These are phyloP conservation scores for Piloderma croceum DNA, from an alignment of 768 basidiomycete species.

Conservation along the genomic window DNA sequence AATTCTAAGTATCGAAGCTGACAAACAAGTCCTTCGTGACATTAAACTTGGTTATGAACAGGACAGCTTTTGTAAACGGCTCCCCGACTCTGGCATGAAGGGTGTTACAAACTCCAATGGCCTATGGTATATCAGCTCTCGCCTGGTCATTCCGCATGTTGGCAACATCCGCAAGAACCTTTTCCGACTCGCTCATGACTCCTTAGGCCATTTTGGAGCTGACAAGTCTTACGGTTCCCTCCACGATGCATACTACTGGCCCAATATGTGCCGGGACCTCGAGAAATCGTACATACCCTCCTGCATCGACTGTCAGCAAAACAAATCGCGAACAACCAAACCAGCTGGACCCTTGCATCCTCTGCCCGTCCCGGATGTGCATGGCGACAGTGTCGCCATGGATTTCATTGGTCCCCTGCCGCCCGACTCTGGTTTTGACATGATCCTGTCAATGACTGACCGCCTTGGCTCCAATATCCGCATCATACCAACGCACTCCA, in stretches of 20 bases:
- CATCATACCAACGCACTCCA: conserved; percentile 6
- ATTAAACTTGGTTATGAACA: conserved; percentile 4
- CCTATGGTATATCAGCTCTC: conserved; percentile 19
- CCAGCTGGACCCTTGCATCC: no score
- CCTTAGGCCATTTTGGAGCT: conserved; percentile 30
- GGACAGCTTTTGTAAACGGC: conserved; percentile 9
- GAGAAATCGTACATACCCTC: conserved; percentile 26
- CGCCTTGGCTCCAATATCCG: conserved; percentile 18
- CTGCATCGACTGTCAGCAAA: conserved; percentile 23
- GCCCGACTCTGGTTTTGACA: conserved; percentile 22
- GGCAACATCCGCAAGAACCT: no score
- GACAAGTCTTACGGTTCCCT: conserved; percentile 25
- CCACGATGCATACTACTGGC: conserved; percentile 19
- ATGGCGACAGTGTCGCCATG: conserved; percentile 19
- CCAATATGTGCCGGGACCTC: conserved; percentile 28
- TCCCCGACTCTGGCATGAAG: no score
- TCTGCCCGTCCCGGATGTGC: conserved; percentile 12
- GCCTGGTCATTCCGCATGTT: no score
- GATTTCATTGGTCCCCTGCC: conserved; percentile 34
- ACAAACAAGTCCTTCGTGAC: background rate
- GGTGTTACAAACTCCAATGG: no score
- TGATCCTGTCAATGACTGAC: conserved; percentile 22
- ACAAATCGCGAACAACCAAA: conserved; percentile 26
- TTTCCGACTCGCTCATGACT: conserved; percentile 25
- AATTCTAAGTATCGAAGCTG: background rate